A percentile compares a stretch with the other conserved stretches of the same genome.
phyloP scores from a whole-genome alignment of 2,329 filamentous ascomycete genomes.

The Tothia fuscella region DNA sequence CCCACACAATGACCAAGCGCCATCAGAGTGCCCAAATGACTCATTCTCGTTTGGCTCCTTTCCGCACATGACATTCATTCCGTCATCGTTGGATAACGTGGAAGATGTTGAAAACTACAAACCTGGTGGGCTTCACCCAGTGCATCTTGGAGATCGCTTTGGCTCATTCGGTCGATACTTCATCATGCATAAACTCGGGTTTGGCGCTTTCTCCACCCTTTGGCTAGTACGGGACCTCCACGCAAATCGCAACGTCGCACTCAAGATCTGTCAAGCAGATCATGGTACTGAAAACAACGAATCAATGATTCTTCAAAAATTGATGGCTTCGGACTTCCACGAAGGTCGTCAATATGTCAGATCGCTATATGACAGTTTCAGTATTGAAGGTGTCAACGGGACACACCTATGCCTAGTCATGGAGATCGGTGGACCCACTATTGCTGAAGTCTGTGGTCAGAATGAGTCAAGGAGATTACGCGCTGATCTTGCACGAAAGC shows the following conservation, averaged over 20 bases:
- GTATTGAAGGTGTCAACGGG: slow-evolving; percentile 7
- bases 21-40: too few relatives aligned
- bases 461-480: background rate
- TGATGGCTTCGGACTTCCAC: background rate
- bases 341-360: background rate
- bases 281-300: background rate
- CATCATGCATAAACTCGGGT: slow-evolving; percentile 12
- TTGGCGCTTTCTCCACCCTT: background rate
- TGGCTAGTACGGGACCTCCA: background rate
- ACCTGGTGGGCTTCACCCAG: slow-evolving; percentile 15
- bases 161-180: background rate
- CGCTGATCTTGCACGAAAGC: background rate
- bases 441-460: background rate
- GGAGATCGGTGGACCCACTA: background rate
- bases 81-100: too few relatives aligned
- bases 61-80: too few relatives aligned
- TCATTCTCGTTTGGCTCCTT: too few relatives aligned
- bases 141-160: slow-evolving; percentile 14
- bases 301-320: background rate
- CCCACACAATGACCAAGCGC: too few relatives aligned
- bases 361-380: background rate
- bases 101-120: slow-evolving; percentile 17
- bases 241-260: background rate
- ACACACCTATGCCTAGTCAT: background rate
- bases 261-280: background rate